A percentile compares a stretch with the other conserved stretches of the same genome.
These are phyloP conservation scores for Pelargonium cotyledonis DNA, from an alignment of 441 rosid species.

Conservation along the genomic window DNA sequence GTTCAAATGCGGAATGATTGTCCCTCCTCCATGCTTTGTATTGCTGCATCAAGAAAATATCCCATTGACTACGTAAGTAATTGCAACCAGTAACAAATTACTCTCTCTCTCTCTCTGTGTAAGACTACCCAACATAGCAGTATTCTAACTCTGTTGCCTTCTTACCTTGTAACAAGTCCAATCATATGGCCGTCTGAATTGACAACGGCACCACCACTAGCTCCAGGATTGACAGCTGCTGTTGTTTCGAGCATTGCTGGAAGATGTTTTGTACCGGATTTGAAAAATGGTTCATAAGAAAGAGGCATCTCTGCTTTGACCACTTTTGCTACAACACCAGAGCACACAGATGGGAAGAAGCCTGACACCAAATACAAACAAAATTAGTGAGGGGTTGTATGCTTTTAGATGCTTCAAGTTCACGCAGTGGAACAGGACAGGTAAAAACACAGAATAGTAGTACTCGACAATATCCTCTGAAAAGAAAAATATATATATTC, in stretches of 20 bases:
- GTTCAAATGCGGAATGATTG: slow-evolving; percentile 79
- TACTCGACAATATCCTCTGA: not conserved
- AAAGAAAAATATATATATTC: no score
- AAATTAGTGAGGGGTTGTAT: not conserved
- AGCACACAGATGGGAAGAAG: slow-evolving; percentile 69
- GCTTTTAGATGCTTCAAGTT: not conserved
- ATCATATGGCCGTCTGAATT: slow-evolving; percentile 76
- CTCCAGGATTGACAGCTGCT: slow-evolving; percentile 92
- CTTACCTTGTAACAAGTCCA: slow-evolving; percentile 89
- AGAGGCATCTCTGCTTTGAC: slow-evolving; percentile 45
- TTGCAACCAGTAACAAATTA: not conserved
- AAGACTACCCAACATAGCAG: not conserved
- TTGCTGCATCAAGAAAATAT: slow-evolving; percentile 51
- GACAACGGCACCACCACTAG: slow-evolving; percentile 91
- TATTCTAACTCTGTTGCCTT: not conserved
- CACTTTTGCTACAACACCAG: slow-evolving; percentile 79
- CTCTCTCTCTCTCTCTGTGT: no score
- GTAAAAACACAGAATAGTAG: not conserved
- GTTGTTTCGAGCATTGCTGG: slow-evolving; percentile 97
- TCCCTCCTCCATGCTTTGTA: slow-evolving; percentile 86
- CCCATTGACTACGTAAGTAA: slow-evolving; percentile 8
- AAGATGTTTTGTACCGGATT: slow-evolving; percentile 24
- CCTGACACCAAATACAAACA: slow-evolving; percentile 34
- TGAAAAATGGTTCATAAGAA: slow-evolving; percentile 26
- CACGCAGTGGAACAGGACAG: not conserved